Evolutionary conservation across 164 flowering plant species (phyloP).

Genomic region (Kingdonia uniflora): DNA sequence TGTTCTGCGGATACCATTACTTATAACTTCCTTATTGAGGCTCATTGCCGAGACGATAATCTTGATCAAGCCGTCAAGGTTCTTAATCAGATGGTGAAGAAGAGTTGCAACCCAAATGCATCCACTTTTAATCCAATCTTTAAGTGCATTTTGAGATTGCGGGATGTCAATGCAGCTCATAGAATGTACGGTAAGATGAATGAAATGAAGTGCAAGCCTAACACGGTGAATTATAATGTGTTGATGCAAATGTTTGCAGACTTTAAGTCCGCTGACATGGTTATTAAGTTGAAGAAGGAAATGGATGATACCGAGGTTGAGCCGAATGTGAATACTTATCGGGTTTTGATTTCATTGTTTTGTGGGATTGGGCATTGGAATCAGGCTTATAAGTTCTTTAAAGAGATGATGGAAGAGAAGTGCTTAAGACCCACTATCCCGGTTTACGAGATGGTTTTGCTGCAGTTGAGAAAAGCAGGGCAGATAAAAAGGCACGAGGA

Average conservation of each 20-base stretch:
- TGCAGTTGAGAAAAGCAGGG: slow-evolving; percentile 67
- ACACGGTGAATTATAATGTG: slow-evolving; percentile 68
- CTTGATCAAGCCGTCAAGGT: slow-evolving; percentile 63
- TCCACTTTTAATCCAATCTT: slow-evolving; percentile 72
- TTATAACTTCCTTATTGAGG: slow-evolving; percentile 69
- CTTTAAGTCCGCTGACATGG: slow-evolving; percentile 77
- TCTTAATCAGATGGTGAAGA: slow-evolving; percentile 51
- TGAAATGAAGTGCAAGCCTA: slow-evolving; percentile 55
- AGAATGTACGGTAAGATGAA: slow-evolving; percentile 63
- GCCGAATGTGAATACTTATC: slow-evolving; percentile 78
- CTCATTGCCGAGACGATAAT: slow-evolving; percentile 61
- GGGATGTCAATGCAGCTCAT: slow-evolving; percentile 83
- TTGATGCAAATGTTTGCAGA: slow-evolving; percentile 77
- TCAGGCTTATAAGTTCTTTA: slow-evolving; percentile 56
- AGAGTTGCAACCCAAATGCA: slow-evolving; percentile 49
- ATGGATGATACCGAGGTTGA: slow-evolving; percentile 71
- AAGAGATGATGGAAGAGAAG: slow-evolving; percentile 88
- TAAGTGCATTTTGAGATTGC: slow-evolving; percentile 33
- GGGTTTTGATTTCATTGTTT: slow-evolving; percentile 53
- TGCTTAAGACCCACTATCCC: slow-evolving; percentile 52
- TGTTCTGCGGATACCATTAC: slow-evolving; percentile 62
- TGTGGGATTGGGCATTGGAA: slow-evolving; percentile 88
- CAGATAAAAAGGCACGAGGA: slow-evolving; percentile 91
- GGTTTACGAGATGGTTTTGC: slow-evolving; percentile 59
- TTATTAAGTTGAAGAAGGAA: slow-evolving; percentile 72